These are phyloP conservation scores for Comarum palustre DNA, from an alignment of 306 rosid genomes.

Conservation along the genomic window DNA sequence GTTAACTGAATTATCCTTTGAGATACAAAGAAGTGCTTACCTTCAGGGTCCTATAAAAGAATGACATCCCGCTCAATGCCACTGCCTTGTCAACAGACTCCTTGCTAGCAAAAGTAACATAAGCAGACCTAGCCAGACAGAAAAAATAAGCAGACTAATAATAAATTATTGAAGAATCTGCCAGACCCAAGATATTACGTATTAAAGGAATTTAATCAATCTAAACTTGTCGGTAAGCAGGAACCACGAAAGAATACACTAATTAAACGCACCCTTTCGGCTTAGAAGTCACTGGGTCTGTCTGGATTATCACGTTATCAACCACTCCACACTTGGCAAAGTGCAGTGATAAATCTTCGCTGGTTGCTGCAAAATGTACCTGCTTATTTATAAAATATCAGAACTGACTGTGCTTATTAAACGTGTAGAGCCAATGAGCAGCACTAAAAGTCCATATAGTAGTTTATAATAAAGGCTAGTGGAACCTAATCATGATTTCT, in stretches of 20 bases:
- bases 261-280: constrained; percentile 27
- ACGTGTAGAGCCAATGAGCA: not conserved
- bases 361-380: constrained; percentile 36
- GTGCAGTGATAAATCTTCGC: constrained; percentile 20
- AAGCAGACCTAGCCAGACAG: constrained; percentile 26
- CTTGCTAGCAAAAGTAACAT: constrained; percentile 29
- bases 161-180: not conserved
- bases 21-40: constrained; percentile 6
- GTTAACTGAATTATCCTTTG: not conserved
- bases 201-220: not conserved
- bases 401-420: not conserved
- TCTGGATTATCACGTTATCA: constrained; percentile 15
- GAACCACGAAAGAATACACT: not conserved
- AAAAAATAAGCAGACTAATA: not conserved
- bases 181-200: not conserved
- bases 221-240: not conserved
- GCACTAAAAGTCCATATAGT: not conserved
- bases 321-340: constrained; percentile 31
- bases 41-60: constrained; percentile 28
- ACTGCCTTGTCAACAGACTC: constrained; percentile 28
- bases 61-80: constrained; percentile 26
- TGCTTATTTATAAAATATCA: not conserved
- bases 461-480: not conserved
- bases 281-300: constrained; percentile 16
- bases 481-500: not conserved